Evolutionary conservation across 73 alveolate genomes (phyloP).

Genomic region (Tetrahymena malaccensis): DNA sequence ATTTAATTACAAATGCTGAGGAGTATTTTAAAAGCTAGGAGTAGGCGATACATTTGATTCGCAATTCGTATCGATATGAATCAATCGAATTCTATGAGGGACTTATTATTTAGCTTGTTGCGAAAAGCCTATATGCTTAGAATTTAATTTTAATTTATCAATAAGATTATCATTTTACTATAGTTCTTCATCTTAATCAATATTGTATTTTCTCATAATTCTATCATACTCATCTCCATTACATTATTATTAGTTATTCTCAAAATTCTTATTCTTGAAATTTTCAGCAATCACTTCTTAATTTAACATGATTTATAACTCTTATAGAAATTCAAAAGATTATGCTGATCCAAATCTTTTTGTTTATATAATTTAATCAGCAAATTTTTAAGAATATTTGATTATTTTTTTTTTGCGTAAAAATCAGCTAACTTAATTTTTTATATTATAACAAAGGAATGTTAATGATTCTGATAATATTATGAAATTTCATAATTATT

Average conservation of each 20-base stretch:
- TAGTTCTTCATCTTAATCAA: not conserved
- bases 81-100: not conserved
- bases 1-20: not conserved
- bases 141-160: not conserved
- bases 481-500: not conserved
- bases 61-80: not conserved
- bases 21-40: not conserved
- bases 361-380: not conserved
- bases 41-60: not conserved
- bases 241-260: not conserved
- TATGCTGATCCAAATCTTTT: not conserved
- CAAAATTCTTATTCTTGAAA: not conserved
- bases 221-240: not conserved
- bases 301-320: not conserved
- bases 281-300: not conserved
- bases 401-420: not conserved
- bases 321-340: too few species aligned
- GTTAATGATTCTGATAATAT: not conserved
- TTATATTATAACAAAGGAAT: not conserved
- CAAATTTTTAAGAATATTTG: not conserved
- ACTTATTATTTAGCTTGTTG: not conserved
- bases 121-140: not conserved
- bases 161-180: not conserved
- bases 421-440: not conserved
- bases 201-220: not conserved